Evolutionary conservation across 495 filamentous ascomycete species (phyloP).

Genomic region (Tuber indicum): DNA sequence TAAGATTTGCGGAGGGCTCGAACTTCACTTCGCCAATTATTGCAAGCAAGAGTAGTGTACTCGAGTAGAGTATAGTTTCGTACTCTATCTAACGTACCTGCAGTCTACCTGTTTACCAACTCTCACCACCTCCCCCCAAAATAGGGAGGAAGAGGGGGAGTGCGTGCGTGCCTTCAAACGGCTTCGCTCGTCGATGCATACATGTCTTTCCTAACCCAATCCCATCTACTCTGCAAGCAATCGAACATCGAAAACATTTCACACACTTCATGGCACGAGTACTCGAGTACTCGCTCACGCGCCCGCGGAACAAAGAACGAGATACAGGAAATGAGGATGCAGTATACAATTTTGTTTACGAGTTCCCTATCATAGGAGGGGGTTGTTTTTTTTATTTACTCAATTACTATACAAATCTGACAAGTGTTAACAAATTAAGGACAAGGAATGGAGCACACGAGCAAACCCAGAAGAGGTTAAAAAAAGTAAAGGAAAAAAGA

Average conservation of each 20-base stretch:
- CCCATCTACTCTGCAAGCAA: background rate
- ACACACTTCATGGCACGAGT: background rate
- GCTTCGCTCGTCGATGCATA: background rate
- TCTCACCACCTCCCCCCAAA: background rate
- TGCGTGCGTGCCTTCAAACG: background rate
- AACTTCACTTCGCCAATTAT: background rate
- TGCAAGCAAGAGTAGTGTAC: background rate
- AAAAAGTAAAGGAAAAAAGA: constrained; percentile 29
- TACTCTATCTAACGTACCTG: background rate
- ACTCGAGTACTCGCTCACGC: background rate
- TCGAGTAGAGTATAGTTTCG: no score
- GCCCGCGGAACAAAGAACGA: background rate
- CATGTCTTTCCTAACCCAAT: background rate
- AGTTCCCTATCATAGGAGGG: background rate
- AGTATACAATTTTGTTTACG: background rate
- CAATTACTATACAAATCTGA: constrained; percentile 40
- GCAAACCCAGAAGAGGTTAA: constrained; percentile 11
- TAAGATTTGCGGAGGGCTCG: background rate
- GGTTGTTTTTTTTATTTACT: constrained; percentile 39
- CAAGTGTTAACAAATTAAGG: constrained; percentile 33
- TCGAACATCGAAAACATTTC: background rate
- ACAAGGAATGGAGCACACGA: background rate
- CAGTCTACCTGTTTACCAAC: background rate
- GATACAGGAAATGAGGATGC: background rate
- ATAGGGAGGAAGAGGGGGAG: background rate